Percentiles rank a stretch among this genome's conserved stretches.
Conservation (phyloP, 805 yeast species). For the Wickerhamiella sorbophila region DNA sequence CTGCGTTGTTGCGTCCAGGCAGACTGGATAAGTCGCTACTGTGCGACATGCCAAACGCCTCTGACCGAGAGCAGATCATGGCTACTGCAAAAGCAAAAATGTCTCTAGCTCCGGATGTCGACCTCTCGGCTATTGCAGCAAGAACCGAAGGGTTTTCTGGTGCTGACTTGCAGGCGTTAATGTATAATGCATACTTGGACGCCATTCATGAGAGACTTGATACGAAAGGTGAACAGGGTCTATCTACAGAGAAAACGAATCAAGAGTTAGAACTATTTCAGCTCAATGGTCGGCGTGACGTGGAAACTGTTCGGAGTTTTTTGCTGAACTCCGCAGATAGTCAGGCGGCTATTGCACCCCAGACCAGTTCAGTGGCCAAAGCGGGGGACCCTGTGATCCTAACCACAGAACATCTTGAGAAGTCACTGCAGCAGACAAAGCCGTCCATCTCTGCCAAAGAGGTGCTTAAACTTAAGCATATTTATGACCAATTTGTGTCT, state of each 20-base stretch:
- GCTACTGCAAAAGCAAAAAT: slow-evolving; percentile 40
- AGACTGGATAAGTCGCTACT: slow-evolving; percentile 84
- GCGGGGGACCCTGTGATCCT: slow-evolving; percentile 30
- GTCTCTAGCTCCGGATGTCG: slow-evolving; percentile 39
- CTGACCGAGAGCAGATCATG: slow-evolving; percentile 64
- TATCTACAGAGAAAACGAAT: not conserved
- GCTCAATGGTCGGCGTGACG: slow-evolving; percentile 5
- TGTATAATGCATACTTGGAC: slow-evolving; percentile 79
- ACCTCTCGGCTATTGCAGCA: slow-evolving; percentile 40
- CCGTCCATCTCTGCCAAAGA: slow-evolving; percentile 80
- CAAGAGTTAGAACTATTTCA: slow-evolving; percentile 8
- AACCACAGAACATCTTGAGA: slow-evolving; percentile 38
- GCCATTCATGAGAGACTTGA: slow-evolving; percentile 49
- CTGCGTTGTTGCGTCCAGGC: slow-evolving; percentile 91
- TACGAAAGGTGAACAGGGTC: not conserved
- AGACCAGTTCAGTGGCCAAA: not conserved
- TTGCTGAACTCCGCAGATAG: slow-evolving; percentile 6
- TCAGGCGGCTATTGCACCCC: not conserved
- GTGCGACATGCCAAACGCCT: slow-evolving; percentile 68
- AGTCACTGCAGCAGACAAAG: slow-evolving; percentile 61
- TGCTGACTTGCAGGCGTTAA: slow-evolving; percentile 86
- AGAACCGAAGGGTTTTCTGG: slow-evolving; percentile 72
- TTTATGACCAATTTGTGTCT: slow-evolving; percentile 59
- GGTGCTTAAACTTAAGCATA: slow-evolving; percentile 40
- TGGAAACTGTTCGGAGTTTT: slow-evolving; percentile 1